phyloP scores from a whole-genome alignment of 2,329 filamentous ascomycete genomes.

The Fusarium penzigii region DNA sequence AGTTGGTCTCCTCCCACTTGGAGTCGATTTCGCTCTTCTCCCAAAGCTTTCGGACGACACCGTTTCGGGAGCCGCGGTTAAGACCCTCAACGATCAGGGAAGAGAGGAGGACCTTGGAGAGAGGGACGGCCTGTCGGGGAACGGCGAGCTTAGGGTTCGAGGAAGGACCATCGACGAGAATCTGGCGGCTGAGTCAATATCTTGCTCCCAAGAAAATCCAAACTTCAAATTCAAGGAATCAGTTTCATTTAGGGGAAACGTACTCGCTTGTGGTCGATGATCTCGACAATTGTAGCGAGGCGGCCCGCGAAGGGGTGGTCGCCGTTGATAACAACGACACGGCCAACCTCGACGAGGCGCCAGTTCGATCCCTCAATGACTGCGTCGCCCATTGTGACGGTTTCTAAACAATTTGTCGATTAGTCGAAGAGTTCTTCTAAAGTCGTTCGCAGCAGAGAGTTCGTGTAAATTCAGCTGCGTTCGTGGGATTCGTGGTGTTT shows the following conservation, averaged over 20 bases:
- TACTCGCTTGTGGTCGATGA: slow-evolving; percentile 99
- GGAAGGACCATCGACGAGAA: slow-evolving; percentile 93
- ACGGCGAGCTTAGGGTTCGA: slow-evolving; percentile 77
- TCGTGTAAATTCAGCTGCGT: slow-evolving; percentile 25
- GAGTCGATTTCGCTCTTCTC: slow-evolving; percentile 86
- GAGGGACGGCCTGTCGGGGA: slow-evolving; percentile 81
- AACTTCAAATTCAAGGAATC: not conserved
- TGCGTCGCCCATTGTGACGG: slow-evolving; percentile 79
- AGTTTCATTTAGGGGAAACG: slow-evolving; percentile 46
- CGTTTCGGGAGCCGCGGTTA: slow-evolving; percentile 80
- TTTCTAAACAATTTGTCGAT: slow-evolving; percentile 46
- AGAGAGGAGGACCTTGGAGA: slow-evolving; percentile 85
- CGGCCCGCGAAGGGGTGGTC: slow-evolving; percentile 79
- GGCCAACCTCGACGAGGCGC: slow-evolving; percentile 98
- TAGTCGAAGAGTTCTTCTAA: slow-evolving; percentile 33
- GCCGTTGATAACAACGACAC: slow-evolving; percentile 86
- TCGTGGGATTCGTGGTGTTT: slow-evolving; percentile 30
- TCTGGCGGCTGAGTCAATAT: slow-evolving; percentile 55
- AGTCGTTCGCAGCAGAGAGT: slow-evolving; percentile 19
- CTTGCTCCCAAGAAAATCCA: not conserved
- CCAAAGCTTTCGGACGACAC: slow-evolving; percentile 85
- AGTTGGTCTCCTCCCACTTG: slow-evolving; percentile 90
- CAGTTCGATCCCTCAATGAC: slow-evolving; percentile 80
- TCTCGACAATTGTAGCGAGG: slow-evolving; percentile 95
- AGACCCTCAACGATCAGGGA: slow-evolving; percentile 85